Evolutionary conservation across 1,284 basidiomycete species (phyloP).

Genomic region (Phylloboletellus chloephorus): DNA sequence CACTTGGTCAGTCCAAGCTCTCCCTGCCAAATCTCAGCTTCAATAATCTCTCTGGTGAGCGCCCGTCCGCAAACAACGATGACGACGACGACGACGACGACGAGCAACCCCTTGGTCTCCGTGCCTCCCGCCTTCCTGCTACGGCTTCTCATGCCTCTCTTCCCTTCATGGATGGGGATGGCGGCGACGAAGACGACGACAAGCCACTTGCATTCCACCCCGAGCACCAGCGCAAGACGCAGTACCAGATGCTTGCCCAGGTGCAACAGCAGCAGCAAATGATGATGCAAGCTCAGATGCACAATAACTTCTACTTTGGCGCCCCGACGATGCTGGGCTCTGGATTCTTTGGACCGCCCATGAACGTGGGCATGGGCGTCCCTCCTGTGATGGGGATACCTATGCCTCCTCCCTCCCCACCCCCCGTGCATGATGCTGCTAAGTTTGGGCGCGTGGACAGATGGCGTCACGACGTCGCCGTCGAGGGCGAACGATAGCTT

Average conservation of each 20-base stretch:
- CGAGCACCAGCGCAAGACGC: slow-evolving; percentile 69
- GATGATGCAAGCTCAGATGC: slow-evolving; percentile 73
- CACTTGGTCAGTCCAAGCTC: slow-evolving; percentile 44
- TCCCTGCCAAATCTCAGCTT: slow-evolving; percentile 44
- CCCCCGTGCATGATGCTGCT: slow-evolving; percentile 54
- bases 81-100: slow-evolving; percentile 51
- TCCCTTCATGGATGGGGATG: slow-evolving; percentile 13
- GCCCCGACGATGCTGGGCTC: slow-evolving; percentile 60
- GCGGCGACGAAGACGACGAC: slow-evolving; percentile 45
- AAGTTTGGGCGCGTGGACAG: slow-evolving; percentile 69
- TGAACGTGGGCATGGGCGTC: slow-evolving; percentile 38
- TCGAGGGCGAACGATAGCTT: slow-evolving; percentile 46
- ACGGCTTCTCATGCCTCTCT: slow-evolving; percentile 26
- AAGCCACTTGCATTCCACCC: slow-evolving; percentile 65
- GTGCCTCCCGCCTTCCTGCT: slow-evolving; percentile 31
- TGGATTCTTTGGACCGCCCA: slow-evolving; percentile 52
- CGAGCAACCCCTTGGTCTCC: slow-evolving; percentile 57
- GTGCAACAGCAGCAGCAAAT: slow-evolving; percentile 60
- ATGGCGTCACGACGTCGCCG: slow-evolving; percentile 72
- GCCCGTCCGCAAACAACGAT: slow-evolving; percentile 36
- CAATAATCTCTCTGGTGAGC: slow-evolving; percentile 32
- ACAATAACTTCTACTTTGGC: slow-evolving; percentile 67
- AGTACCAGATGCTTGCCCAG: slow-evolving; percentile 61
- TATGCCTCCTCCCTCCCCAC: slow-evolving; percentile 50
- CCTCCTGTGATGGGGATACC: slow-evolving; percentile 48